Evolutionary conservation across 352 stramenopile species (phyloP).

Genomic region (Phytophthora melonis): DNA sequence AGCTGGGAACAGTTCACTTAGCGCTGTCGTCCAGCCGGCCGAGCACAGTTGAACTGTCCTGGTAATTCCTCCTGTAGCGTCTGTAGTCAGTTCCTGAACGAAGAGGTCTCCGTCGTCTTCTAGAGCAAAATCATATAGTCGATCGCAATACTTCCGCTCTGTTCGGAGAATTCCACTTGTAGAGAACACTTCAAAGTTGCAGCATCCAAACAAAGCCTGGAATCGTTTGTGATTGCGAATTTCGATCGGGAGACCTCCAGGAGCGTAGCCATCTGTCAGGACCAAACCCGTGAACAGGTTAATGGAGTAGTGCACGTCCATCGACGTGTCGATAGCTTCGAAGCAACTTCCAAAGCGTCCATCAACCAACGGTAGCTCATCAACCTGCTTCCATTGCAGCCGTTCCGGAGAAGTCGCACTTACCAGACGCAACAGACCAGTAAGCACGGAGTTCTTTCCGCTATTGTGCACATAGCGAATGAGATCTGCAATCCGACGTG

Average conservation of each 20-base stretch:
- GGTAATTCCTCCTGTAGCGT: neutral
- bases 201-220: constrained; percentile 46
- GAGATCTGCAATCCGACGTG: constrained; percentile 29
- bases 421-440: constrained; percentile 39
- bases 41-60: constrained; percentile 49
- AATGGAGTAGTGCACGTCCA: constrained; percentile 42
- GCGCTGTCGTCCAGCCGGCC: constrained; percentile 31
- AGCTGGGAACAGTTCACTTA: constrained; percentile 35
- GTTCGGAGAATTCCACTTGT: constrained; percentile 45
- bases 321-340: constrained; percentile 25
- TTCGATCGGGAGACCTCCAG: constrained; percentile 41
- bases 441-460: constrained; percentile 13
- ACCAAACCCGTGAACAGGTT: constrained; percentile 62
- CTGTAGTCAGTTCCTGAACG: constrained; percentile 43
- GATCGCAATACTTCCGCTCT: constrained; percentile 24
- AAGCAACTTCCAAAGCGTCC: constrained; percentile 43
- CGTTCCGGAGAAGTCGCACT: constrained; percentile 27
- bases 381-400: constrained; percentile 39
- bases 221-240: constrained; percentile 52
- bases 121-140: constrained; percentile 53
- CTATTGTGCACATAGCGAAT: constrained; percentile 17
- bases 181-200: constrained; percentile 63
- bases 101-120: constrained; percentile 31
- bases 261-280: constrained; percentile 50
- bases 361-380: neutral